Conservation (phyloP, 257 asterid species). For the Thymus mandschuricus region DNA sequence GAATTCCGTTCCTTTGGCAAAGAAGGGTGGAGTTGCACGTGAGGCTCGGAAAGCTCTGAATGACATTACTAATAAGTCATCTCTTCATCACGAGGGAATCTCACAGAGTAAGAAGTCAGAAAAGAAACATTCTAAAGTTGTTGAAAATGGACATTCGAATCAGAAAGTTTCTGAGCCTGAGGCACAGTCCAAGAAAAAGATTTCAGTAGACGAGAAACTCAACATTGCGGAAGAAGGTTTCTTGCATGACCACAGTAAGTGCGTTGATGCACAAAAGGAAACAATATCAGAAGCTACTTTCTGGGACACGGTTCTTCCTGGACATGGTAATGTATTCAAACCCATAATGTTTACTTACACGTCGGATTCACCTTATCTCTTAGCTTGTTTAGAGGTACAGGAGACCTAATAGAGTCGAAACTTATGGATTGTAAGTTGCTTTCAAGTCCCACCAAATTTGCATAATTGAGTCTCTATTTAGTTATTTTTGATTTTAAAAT, state of each 20-base stretch:
- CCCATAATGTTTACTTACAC: constrained; percentile 6
- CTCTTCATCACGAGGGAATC: constrained; percentile 40
- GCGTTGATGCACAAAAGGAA: constrained; percentile 56
- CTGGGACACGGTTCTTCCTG: constrained; percentile 66
- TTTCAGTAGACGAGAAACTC: constrained; percentile 31
- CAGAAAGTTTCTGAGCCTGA: constrained; percentile 41
- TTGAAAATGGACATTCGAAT: constrained; percentile 41
- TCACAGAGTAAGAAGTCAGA: constrained; percentile 42
- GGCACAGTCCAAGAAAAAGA: constrained; percentile 31
- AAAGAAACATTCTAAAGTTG: constrained; percentile 38
- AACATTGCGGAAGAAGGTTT: constrained; percentile 60
- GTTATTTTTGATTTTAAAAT: background rate
- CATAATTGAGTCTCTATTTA: background rate
- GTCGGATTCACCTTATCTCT: constrained; percentile 23
- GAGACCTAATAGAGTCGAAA: background rate
- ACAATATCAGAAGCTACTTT: constrained; percentile 33
- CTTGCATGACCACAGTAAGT: constrained; percentile 71
- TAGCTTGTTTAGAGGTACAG: background rate
- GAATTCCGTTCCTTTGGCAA: constrained; percentile 41
- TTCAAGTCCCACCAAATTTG: background rate
- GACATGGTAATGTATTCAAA: constrained; percentile 50
- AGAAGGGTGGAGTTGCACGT: constrained; percentile 50
- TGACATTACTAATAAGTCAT: constrained; percentile 74
- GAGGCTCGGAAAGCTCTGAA: constrained; percentile 67
- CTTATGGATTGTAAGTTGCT: background rate